Evolutionary conservation across 495 filamentous ascomycete species (phyloP), one percentile per base, ranked within the genome.

Genomic region (Hapsidospora chrysogenum): DNA sequence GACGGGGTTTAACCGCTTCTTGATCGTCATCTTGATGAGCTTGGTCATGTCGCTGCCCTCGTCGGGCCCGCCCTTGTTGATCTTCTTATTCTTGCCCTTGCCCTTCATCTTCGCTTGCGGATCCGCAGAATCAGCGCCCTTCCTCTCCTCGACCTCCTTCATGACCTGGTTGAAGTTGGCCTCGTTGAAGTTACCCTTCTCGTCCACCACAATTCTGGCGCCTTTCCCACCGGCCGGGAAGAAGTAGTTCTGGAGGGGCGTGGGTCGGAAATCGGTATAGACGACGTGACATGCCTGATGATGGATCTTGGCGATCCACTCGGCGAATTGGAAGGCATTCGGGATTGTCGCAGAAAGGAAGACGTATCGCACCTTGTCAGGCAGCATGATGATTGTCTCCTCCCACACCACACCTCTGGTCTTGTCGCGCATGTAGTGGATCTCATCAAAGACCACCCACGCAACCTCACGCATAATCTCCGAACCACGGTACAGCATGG

Each of bases 291-390:
- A 95, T 11, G 92, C 86, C 49, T 97, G 89, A 33, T 78, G 75
- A 56, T 97, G 89, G 40, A 85, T 95, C 56, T 96, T 94, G 37
- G 79, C 80, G 40, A 96, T 86, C 89, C 89, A 97, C 54, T 97
- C 85, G 45, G 89, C 89, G 47, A 97, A 97, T 51, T 97, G 89
- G 78, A 96, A 94, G 29, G 89, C 86, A 48, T 97, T 97, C 25
- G 89, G 89, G 41, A 97, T 97, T n/a, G 89, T 97, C 26, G 89
- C 89, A 17, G 89, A 97, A 21, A 97, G 61, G 62, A 97, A 97
- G 21, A 95, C 89, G 45, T 96, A 97, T 56, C 84, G 80, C 38
- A 96, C 89, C 64, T 97, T 94, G 63, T 97, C 87, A 4, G 89
- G 89, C 8, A 97, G 62, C 17, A 97, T 63, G 50, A 97, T 97